Percentiles rank a stretch among this genome's conserved stretches.
Evolutionary conservation across 2,329 filamentous ascomycete genomes (phyloP).

Genomic region (Talaromyces sp.): DNA sequence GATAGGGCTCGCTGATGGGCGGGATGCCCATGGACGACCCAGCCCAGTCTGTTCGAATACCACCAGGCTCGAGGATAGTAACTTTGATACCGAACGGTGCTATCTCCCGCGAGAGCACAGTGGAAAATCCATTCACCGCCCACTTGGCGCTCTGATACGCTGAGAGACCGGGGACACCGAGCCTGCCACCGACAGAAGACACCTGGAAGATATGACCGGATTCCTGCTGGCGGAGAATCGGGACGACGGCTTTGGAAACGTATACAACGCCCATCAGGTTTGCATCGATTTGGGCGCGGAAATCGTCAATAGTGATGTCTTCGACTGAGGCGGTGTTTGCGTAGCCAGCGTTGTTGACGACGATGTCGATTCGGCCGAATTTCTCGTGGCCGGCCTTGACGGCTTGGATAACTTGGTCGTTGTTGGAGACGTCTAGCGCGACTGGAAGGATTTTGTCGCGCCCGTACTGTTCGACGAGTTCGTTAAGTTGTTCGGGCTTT

Average conservation of each 20-base stretch:
- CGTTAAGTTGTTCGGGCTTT: not conserved
- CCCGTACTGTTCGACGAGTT: not conserved
- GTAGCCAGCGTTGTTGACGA: slow-evolving; percentile 23
- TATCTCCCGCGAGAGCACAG: slow-evolving; percentile 32
- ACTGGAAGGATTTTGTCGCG: not conserved
- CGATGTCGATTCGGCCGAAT: slow-evolving; percentile 17
- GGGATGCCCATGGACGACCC: slow-evolving; percentile 22
- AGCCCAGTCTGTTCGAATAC: slow-evolving; percentile 39
- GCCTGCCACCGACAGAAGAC: slow-evolving; percentile 34
- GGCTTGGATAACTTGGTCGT: slow-evolving; percentile 23
- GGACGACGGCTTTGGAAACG: slow-evolving; percentile 25
- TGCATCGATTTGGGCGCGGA: slow-evolving; percentile 23
- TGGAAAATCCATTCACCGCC: slow-evolving; percentile 36
- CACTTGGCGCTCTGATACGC: slow-evolving; percentile 39
- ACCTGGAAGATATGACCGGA: slow-evolving; percentile 37
- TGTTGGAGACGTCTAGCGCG: slow-evolving; percentile 23
- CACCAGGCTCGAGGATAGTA: slow-evolving; percentile 37
- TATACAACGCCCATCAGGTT: slow-evolving; percentile 33
- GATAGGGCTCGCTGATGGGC: slow-evolving; percentile 31
- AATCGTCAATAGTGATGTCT: not conserved
- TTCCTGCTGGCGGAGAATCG: slow-evolving; percentile 22
- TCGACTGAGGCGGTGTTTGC: not conserved
- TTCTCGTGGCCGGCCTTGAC: slow-evolving; percentile 7
- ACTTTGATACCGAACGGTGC: slow-evolving; percentile 35
- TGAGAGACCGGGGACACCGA: slow-evolving; percentile 27